These are phyloP conservation scores for Leptographium flavum DNA, from an alignment of 2,329 filamentous ascomycete genomes.

Conservation along the genomic window DNA sequence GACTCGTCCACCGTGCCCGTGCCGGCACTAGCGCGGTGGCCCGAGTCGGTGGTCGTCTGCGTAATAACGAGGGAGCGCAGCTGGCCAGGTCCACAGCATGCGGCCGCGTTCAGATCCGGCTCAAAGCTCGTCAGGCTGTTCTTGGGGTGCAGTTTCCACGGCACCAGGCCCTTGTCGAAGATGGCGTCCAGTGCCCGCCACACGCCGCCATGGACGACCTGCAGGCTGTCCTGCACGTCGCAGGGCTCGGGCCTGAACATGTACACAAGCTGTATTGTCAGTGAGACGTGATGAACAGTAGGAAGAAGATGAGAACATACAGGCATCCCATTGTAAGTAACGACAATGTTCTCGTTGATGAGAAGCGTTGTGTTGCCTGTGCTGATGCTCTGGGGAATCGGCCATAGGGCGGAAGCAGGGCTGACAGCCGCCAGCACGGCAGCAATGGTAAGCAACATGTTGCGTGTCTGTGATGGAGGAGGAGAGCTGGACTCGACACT, in stretches of 20 bases:
- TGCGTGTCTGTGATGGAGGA: too few species aligned
- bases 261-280: constrained; percentile 29
- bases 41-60: constrained; percentile 40
- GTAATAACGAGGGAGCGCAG: constrained; percentile 48
- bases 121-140: constrained; percentile 45
- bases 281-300: constrained; percentile 4
- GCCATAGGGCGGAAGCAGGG: constrained; percentile 41
- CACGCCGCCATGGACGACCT: constrained; percentile 41
- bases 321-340: constrained; percentile 44
- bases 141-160: constrained; percentile 62
- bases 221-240: constrained; percentile 29
- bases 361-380: constrained; percentile 38
- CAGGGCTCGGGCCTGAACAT: constrained; percentile 27
- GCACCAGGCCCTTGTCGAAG: constrained; percentile 55
- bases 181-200: constrained; percentile 48
- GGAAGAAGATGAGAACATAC: constrained; percentile 25
- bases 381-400: constrained; percentile 33
- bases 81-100: constrained; percentile 22
- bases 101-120: constrained; percentile 28
- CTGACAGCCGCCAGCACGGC: constrained; percentile 25
- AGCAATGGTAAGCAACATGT: constrained; percentile 18
- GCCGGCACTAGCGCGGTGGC: constrained; percentile 39
- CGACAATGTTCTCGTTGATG: constrained; percentile 33
- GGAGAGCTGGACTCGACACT: too few species aligned
- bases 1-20: constrained; percentile 59